These are phyloP conservation scores for Daphne laureola DNA, from an alignment of 441 rosid species.

Conservation along the genomic window DNA sequence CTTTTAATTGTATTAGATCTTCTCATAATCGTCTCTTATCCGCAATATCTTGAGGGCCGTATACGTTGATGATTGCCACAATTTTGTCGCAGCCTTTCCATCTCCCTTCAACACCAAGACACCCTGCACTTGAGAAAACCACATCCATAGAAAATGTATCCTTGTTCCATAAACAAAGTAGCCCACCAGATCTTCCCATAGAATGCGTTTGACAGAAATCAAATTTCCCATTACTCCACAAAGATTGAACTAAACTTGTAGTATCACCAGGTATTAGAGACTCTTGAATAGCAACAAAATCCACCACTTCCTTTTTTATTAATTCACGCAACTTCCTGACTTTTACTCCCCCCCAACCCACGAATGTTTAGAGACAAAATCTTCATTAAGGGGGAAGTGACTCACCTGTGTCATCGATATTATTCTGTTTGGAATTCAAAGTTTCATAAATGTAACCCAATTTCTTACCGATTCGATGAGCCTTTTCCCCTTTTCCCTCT, in stretches of 20 bases:
- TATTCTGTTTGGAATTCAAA: no score
- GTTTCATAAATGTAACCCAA: no score
- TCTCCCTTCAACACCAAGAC: background rate
- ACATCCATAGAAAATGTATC: background rate
- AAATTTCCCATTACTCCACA: background rate
- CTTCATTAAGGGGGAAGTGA: background rate
- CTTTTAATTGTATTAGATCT: no score
- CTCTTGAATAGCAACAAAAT: background rate
- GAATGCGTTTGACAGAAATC: background rate
- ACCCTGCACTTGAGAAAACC: background rate
- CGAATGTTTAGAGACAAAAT: background rate
- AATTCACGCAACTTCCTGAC: background rate
- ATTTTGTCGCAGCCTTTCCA: background rate
- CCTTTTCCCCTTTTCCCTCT: no score
- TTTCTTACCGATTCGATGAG: no score
- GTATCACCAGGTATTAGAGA: background rate
- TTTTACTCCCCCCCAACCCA: background rate
- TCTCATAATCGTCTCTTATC: background rate
- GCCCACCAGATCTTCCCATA: background rate
- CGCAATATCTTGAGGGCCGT: background rate
- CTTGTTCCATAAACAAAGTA: background rate
- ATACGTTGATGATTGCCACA: background rate
- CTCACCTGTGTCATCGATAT: no score
- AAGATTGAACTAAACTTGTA: background rate
- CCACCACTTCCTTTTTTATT: no score